A percentile compares a stretch with the other conserved stretches of the same genome.
These are phyloP conservation scores for Colletotrichum lindemuthianum DNA, from an alignment of 2,329 filamentous ascomycete species.

Conservation along the genomic window DNA sequence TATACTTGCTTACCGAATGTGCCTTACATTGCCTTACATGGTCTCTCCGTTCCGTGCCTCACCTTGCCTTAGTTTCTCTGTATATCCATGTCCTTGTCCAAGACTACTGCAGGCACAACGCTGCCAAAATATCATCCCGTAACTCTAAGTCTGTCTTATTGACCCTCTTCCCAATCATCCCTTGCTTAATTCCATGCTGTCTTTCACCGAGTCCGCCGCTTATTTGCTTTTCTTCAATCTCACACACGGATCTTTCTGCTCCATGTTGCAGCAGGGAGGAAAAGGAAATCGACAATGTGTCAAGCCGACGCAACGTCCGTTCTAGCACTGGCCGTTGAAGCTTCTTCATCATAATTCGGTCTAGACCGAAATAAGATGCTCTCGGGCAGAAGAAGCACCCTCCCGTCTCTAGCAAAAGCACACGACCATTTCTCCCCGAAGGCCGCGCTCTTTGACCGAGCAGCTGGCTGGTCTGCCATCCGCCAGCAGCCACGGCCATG, in stretches of 20 bases:
- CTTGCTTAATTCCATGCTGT: background rate
- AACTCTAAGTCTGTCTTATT: conserved; percentile 13
- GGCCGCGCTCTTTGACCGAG: no score
- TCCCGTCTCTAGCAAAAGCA: background rate
- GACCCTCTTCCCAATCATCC: background rate
- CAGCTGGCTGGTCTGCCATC: background rate
- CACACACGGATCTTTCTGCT: conserved; percentile 15
- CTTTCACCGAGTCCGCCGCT: background rate
- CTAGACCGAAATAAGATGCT: no score
- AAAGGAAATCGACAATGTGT: no score
- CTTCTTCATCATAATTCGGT: no score
- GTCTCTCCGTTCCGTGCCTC: background rate
- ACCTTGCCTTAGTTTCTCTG: conserved; percentile 12
- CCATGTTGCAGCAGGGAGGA: background rate
- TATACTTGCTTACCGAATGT: background rate
- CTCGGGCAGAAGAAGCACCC: background rate
- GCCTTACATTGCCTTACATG: conserved; percentile 5
- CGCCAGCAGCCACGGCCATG: background rate
- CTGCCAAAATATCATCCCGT: conserved; percentile 24
- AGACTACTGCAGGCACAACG: conserved; percentile 18
- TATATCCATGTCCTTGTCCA: background rate
- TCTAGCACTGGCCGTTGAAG: no score
- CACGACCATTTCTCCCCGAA: no score
- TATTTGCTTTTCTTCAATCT: background rate
- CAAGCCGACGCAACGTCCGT: no score